A percentile compares a stretch with the other conserved stretches of the same genome.
phyloP scores from a whole-genome alignment of 129 eudicot genomes.

The Artemisia tridentata region DNA sequence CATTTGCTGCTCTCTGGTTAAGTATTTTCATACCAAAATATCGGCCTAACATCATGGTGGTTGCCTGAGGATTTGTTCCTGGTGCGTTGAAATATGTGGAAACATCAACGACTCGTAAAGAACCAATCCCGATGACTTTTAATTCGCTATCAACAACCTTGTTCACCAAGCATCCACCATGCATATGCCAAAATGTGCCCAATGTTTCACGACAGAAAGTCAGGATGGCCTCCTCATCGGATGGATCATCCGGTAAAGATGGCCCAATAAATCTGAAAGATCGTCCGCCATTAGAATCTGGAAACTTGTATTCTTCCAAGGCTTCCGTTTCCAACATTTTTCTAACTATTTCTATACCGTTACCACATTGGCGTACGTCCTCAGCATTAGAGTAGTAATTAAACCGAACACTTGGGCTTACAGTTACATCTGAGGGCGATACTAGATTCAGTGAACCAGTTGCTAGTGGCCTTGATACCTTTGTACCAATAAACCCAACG shows the following conservation, averaged over 20 bases:
- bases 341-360: not conserved
- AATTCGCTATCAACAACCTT: slow-evolving; percentile 28
- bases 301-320: slow-evolving; percentile 7
- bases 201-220: not conserved
- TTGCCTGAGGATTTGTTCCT: slow-evolving; percentile 29
- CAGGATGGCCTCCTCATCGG: not conserved
- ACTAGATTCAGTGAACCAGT: not conserved
- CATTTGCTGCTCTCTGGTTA: not conserved
- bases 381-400: not conserved
- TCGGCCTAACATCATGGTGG: slow-evolving; percentile 20
- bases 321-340: not conserved
- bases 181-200: slow-evolving; percentile 16
- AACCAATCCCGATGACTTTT: slow-evolving; percentile 20
- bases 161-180: slow-evolving; percentile 28
- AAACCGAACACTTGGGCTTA: slow-evolving; percentile 13
- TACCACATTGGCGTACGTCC: slow-evolving; percentile 1
- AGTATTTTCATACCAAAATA: slow-evolving; percentile 9
- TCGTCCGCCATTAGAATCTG: not conserved
- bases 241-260: slow-evolving; percentile 5
- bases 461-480: not conserved
- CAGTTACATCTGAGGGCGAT: not conserved
- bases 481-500: not conserved
- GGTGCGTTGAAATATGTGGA: slow-evolving; percentile 12
- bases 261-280: slow-evolving; percentile 1
- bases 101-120: slow-evolving; percentile 18